Evolutionary conservation across 2,329 filamentous ascomycete genomes (phyloP).

Genomic region (Aspergillus pseudotamarii): DNA sequence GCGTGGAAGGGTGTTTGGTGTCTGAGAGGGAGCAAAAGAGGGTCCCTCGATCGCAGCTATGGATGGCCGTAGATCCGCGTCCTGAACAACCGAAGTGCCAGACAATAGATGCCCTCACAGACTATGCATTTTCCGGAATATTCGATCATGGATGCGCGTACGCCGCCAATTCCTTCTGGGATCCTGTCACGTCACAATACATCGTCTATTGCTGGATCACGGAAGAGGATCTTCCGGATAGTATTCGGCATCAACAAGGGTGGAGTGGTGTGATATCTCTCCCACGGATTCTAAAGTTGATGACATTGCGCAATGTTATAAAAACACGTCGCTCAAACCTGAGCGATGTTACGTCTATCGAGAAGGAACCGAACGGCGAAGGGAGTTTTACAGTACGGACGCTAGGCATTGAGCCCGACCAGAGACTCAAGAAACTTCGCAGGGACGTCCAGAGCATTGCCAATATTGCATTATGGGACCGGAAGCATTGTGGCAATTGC

Average conservation of each 20-base stretch:
- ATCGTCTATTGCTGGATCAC: conserved; percentile 56
- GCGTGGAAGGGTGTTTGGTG: conserved; percentile 47
- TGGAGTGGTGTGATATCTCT: conserved; percentile 55
- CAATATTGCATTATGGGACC: neutral
- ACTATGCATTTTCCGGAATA: conserved; percentile 47
- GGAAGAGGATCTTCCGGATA: conserved; percentile 53
- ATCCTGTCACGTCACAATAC: conserved; percentile 44
- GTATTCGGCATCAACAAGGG: conserved; percentile 47
- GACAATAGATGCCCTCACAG: conserved; percentile 26
- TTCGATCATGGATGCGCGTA: conserved; percentile 55
- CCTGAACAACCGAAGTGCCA: neutral
- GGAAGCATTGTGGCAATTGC: neutral
- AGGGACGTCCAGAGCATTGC: conserved; percentile 19
- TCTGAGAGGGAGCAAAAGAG: conserved; percentile 22
- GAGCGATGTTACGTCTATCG: conserved; percentile 46
- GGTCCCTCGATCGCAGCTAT: conserved; percentile 42
- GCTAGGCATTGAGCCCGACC: conserved; percentile 41
- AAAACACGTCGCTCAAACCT: neutral
- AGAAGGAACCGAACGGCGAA: conserved; percentile 26
- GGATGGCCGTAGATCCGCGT: conserved; percentile 47
- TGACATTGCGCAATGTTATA: conserved; percentile 34
- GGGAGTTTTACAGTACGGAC: conserved; percentile 47
- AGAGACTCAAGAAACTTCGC: conserved; percentile 32
- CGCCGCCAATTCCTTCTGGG: conserved; percentile 53
- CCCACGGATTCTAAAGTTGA: conserved; percentile 49